These are phyloP conservation scores for Claviceps quebecensis DNA, from an alignment of 2,329 filamentous ascomycete species.

Conservation along the genomic window DNA sequence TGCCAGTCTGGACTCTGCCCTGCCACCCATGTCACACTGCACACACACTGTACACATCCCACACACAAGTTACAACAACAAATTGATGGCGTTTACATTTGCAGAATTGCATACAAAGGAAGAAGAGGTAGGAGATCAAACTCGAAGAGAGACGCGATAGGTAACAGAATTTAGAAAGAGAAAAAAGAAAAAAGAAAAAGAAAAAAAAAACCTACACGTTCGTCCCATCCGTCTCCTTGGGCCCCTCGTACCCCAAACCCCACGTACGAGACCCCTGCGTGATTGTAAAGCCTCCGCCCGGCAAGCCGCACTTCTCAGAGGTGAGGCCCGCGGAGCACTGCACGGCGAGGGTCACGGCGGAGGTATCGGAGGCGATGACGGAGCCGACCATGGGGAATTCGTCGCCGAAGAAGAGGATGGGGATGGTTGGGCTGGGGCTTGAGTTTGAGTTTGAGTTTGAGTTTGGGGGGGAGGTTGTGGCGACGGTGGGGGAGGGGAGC, in stretches of 20 bases:
- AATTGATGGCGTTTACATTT: too few relatives aligned
- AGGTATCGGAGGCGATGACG: constrained; percentile 14
- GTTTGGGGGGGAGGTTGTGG: constrained; percentile 6
- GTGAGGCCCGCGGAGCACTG: constrained; percentile 11
- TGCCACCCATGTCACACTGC: too few relatives aligned
- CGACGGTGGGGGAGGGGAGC: constrained; percentile 9
- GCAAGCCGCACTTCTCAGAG: constrained; percentile 13
- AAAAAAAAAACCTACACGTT: background rate
- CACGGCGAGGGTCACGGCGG: constrained; percentile 18
- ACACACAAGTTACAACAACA: too few relatives aligned
- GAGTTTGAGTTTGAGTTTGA: background rate
- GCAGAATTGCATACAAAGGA: background rate
- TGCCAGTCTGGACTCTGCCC: too few relatives aligned
- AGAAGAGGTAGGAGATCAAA: too few relatives aligned
- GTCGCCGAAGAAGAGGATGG: constrained; percentile 14
- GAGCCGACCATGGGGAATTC: constrained; percentile 14
- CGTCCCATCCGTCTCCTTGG: background rate
- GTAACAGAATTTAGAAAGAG: background rate
- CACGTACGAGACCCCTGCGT: constrained; percentile 17
- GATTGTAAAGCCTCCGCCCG: constrained; percentile 9
- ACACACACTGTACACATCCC: too few relatives aligned
- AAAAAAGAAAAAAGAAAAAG: background rate
- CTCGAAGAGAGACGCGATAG: too few relatives aligned
- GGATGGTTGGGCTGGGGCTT: constrained; percentile 11
- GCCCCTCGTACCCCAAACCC: constrained; percentile 3